These are phyloP conservation scores for Plectosphaerella plurivora DNA, from an alignment of 2,329 filamentous ascomycete species.

Conservation along the genomic window DNA sequence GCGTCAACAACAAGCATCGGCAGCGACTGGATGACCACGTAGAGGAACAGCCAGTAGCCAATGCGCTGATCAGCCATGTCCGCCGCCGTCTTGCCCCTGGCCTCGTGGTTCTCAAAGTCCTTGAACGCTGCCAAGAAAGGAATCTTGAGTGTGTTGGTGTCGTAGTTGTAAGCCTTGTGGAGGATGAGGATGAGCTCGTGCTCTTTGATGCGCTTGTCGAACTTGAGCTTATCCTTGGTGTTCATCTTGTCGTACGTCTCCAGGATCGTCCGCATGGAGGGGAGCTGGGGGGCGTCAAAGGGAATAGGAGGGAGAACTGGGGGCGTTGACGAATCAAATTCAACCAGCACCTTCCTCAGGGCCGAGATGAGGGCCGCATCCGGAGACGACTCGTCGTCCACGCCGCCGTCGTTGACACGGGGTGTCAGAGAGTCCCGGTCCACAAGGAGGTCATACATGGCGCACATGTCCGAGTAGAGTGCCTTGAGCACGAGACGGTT, in stretches of 20 bases:
- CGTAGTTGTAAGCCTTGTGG: slow-evolving; percentile 77
- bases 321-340: slow-evolving; percentile 85
- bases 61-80: slow-evolving; percentile 68
- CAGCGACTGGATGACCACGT: slow-evolving; percentile 71
- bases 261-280: slow-evolving; percentile 61
- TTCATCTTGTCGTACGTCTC: slow-evolving; percentile 61
- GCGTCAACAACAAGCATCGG: slow-evolving; percentile 76
- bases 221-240: slow-evolving; percentile 69
- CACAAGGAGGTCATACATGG: slow-evolving; percentile 82
- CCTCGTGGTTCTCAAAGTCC: slow-evolving; percentile 66
- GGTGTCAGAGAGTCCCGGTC: slow-evolving; percentile 76
- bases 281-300: slow-evolving; percentile 79
- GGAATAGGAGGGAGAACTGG: slow-evolving; percentile 89
- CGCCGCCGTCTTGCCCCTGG: slow-evolving; percentile 56
- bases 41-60: slow-evolving; percentile 79
- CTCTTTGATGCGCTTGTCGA: slow-evolving; percentile 68
- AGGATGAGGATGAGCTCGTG: slow-evolving; percentile 74
- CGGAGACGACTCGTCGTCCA: slow-evolving; percentile 40
- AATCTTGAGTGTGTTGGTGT: slow-evolving; percentile 52
- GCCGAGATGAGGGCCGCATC: slow-evolving; percentile 62
- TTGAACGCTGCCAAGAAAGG: slow-evolving; percentile 68
- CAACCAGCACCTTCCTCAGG: slow-evolving; percentile 73
- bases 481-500: slow-evolving; percentile 79
- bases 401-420: slow-evolving; percentile 64
- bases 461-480: slow-evolving; percentile 80